phyloP scores from a whole-genome alignment of 1,284 basidiomycete species.

The Ustilago hordei region DNA sequence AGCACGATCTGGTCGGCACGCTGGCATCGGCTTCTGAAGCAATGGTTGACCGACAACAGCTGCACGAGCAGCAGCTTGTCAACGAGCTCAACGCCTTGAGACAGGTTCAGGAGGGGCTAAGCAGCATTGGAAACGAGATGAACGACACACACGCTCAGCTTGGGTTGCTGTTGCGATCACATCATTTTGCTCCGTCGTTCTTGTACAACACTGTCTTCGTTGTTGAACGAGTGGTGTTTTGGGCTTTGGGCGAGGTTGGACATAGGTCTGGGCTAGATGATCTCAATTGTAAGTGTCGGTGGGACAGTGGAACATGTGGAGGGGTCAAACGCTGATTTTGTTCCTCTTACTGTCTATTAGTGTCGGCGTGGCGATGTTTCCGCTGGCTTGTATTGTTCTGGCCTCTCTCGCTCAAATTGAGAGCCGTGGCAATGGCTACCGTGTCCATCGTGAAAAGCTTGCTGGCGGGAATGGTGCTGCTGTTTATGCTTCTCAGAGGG shows the following conservation, averaged over 20 bases:
- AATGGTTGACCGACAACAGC: conserved; percentile 10
- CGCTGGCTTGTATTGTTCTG: conserved; percentile 18
- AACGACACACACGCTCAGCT: conserved; percentile 10
- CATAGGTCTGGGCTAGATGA: neutral
- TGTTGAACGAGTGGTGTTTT: conserved; percentile 14
- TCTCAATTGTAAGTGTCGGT: conserved; percentile 7
- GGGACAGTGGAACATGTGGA: neutral
- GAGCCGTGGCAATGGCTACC: neutral
- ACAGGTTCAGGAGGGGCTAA: conserved; percentile 6
- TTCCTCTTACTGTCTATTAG: neutral
- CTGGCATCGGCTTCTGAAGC: conserved; percentile 6
- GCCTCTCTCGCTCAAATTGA: conserved; percentile 14
- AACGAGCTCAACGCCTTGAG: conserved; percentile 13
- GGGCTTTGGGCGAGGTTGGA: conserved; percentile 11
- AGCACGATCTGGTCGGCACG: conserved; percentile 9
- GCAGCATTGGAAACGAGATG: conserved; percentile 4
- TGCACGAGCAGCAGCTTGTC: conserved; percentile 4
- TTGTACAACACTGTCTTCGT: neutral
- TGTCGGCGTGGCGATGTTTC: conserved; percentile 11
- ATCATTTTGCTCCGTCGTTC: neutral
- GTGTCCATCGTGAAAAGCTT: neutral
- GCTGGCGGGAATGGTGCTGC: conserved; percentile 6
- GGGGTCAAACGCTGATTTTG: conserved; percentile 2
- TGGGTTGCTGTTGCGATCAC: conserved; percentile 4
- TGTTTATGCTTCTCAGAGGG: conserved; percentile 1